Base-by-base conservation (phyloP, 495 filamentous ascomycete genomes). In the Filosporella fistucella region DNA sequence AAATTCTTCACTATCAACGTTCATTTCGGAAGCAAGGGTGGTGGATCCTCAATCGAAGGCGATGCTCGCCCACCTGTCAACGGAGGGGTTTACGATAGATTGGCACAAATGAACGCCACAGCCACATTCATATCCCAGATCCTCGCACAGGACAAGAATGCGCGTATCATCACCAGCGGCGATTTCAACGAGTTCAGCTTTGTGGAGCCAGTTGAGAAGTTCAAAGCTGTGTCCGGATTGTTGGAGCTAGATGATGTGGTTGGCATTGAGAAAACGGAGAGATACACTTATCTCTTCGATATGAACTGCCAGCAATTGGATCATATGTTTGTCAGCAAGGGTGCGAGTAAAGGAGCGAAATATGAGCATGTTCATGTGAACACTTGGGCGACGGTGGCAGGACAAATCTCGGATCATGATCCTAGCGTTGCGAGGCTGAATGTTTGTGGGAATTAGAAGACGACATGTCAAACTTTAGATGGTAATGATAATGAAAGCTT, bases 101-200 rank as follows among this genome's bases (percentile, higher is more conserved):
- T 56, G 7, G 47, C 47, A 39, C 78, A 82, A 59, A 75, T 68
- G 1, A 56, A 68, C 11, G 59, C 77, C 12, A 71, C 75, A 4
- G 74, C 63, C 2, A 49, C 47, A 16, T 74, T 75, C 33, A 56
- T 69, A 17, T 35, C 58, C 1, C 12, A 62, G 12, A 69, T 84
- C 42, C 67, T 82, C 8, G 51, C 45, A 1, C 32, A 63, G 12
- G 65, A 77, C 50, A 40, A 51, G 2, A 32, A 59, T 1, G 78
- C 78, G 0, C 52, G 55, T 7, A 61, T 84, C 26, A 59, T 80
- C 16, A 59, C 68, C 0, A 66, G 71, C 0, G 81, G 81, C 10
- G 79, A 84, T 55, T 85, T 76, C 59, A 83, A 85, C 68, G 81
- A 85, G 63, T 84, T 80, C 53, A 49, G 68, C 1, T 79, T 77